Conservation (phyloP, 1,284 basidiomycete genomes). For the Cystobasidium slooffiae region DNA sequence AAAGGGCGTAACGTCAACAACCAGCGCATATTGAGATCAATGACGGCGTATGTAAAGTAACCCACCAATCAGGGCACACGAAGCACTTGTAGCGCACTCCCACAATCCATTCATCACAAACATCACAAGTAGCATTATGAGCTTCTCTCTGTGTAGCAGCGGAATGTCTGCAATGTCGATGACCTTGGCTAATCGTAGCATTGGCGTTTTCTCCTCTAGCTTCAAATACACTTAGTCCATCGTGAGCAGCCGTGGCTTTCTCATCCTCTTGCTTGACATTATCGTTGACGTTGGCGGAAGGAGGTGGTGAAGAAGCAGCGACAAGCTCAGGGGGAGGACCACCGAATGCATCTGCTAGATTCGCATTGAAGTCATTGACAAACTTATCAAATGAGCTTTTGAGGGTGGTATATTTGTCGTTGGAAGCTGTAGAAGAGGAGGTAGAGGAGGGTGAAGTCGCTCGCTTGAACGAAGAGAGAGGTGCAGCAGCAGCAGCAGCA, state of each 20-base stretch:
- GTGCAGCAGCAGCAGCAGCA: conserved; percentile 5
- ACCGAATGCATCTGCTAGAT: conserved; percentile 63
- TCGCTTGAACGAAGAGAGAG: not conserved
- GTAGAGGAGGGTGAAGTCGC: not conserved
- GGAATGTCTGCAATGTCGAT: no score
- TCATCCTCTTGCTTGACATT: conserved; percentile 1
- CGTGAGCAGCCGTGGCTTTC: not conserved
- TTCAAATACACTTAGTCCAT: conserved; percentile 1
- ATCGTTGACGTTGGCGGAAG: not conserved
- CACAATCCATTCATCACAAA: conserved; percentile 64
- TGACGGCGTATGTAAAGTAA: not conserved
- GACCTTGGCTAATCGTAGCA: not conserved
- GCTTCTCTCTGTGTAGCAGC: not conserved
- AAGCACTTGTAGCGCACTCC: conserved; percentile 71
- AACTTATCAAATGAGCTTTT: conserved; percentile 65
- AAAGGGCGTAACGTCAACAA: no score
- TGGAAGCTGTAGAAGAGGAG: not conserved
- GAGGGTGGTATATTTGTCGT: conserved; percentile 52
- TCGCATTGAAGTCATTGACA: conserved; percentile 64
- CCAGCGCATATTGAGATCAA: not conserved
- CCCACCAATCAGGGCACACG: conserved; percentile 48
- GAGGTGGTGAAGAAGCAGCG: not conserved
- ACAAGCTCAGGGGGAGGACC: conserved; percentile 49
- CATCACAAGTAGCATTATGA: conserved; percentile 53
- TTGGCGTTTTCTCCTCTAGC: conserved; percentile 28